Evolutionary conservation across 345 rosid species (phyloP), one percentile per base, ranked within the genome.

Genomic region (Citrus cavaleriei): DNA sequence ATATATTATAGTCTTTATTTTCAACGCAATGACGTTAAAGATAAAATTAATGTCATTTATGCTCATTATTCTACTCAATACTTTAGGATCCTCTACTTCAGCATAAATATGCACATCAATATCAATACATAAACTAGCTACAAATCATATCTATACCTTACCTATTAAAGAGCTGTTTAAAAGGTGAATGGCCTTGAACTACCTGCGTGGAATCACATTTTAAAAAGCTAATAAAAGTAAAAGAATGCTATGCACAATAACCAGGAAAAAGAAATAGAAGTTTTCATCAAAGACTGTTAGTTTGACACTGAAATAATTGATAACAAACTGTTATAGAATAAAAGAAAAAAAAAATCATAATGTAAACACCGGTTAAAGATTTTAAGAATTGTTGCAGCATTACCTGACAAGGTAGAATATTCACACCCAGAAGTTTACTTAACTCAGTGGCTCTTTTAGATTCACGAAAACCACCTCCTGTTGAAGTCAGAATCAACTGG

Each of bases 391-490:
- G 5, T 73, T 16, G 49, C 18, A 42, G 71, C 38, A 59, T 25
- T 37, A 95, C 98, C 95, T 93, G 98, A 69, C 80, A 87, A 9
- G 97, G 90, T 74, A 84, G 85, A 81, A 92, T 75, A 61, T 86
- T 72, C 28, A 93, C 82, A 64, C 87, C 94, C 54, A 95, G 76
- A 51, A 93, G 86, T 77, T 76, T 82, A 72, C 91, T 89, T 77
- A 95, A 82, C 83, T 95, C 94, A 59, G 76, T 79, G 14, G 98
- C 97, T 83, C 98, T 92, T 81, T 82, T 85, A 28, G 94, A 88
- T 87, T 93, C 98, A 62, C 83, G 91, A 81, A 89, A 80, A 68
- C 98, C 97, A 83, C 98, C 98, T 70, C 98, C 98, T 95, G 78
- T 10, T 62, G 37, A 61, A 81, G 64, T 40, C 25, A 65, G 60